These are phyloP conservation scores for Suillus sp. DNA, from an alignment of 768 basidiomycete genomes.

Conservation along the genomic window DNA sequence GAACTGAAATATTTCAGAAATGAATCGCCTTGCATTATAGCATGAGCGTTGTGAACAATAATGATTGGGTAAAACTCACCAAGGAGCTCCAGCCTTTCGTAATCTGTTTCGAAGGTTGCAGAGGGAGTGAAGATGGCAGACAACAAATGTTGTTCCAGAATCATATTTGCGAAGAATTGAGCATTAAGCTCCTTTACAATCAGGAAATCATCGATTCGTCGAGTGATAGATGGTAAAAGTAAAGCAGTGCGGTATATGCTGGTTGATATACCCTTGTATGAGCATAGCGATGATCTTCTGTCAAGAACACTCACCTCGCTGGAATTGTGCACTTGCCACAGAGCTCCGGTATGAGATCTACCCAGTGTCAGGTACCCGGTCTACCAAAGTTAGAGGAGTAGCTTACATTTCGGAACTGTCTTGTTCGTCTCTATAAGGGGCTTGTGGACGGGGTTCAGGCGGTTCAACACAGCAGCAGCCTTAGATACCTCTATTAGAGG, in stretches of 20 bases:
- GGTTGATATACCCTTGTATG: slow-evolving; percentile 14
- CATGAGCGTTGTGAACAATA: slow-evolving; percentile 3
- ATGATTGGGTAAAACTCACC: slow-evolving; percentile 46
- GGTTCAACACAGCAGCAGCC: slow-evolving; percentile 53
- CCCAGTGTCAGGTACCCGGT: slow-evolving; percentile 26
- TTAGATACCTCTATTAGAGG: slow-evolving; percentile 71
- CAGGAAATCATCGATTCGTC: slow-evolving; percentile 71
- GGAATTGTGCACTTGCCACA: slow-evolving; percentile 72
- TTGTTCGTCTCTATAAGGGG: slow-evolving; percentile 40
- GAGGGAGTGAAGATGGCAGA: slow-evolving; percentile 72
- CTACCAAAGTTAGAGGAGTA: slow-evolving; percentile 19
- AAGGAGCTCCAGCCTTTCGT: slow-evolving; percentile 82
- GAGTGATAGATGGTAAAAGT: slow-evolving; percentile 73
- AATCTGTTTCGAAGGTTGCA: slow-evolving; percentile 69
- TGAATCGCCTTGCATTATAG: slow-evolving; percentile 60
- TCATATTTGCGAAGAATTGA: slow-evolving; percentile 59
- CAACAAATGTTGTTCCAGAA: slow-evolving; percentile 62
- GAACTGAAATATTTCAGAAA: slow-evolving; percentile 81
- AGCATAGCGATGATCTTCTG: not conserved
- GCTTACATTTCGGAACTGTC: slow-evolving; percentile 61
- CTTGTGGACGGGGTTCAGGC: slow-evolving; percentile 57
- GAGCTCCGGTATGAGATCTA: slow-evolving; percentile 86
- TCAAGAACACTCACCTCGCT: slow-evolving; percentile 53
- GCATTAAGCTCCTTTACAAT: slow-evolving; percentile 80
- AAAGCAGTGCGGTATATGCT: slow-evolving; percentile 71